A percentile compares a stretch with the other conserved stretches of the same genome.
Conservation (phyloP, 352 stramenopile species). For the Phytophthora sp. region DNA sequence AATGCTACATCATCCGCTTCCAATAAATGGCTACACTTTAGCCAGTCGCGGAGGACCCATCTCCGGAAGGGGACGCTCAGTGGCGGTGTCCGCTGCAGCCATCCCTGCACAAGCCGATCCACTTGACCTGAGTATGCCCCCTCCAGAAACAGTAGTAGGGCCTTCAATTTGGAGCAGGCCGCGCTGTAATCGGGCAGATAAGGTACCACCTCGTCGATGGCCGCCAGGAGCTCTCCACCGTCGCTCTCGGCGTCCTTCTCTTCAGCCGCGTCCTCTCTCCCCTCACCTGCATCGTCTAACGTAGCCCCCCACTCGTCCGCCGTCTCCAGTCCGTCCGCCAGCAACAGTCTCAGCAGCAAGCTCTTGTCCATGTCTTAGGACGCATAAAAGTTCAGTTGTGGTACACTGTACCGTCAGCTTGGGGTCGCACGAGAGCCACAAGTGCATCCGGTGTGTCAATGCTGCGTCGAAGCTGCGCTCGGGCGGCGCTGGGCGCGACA, state of each 20-base stretch:
- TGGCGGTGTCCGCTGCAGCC: conserved; percentile 29
- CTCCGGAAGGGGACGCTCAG: conserved; percentile 27
- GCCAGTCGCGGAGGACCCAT: conserved; percentile 43
- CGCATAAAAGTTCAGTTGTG: too few species aligned
- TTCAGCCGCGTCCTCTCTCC: background rate
- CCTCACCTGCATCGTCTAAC: background rate
- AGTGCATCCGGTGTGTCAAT: conserved; percentile 1
- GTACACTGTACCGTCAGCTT: too few species aligned
- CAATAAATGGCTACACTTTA: conserved; percentile 29
- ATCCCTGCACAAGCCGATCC: conserved; percentile 30
- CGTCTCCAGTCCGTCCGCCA: conserved; percentile 29
- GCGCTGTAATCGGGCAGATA: conserved; percentile 55
- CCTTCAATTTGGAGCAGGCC: conserved; percentile 29
- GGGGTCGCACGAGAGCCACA: too few species aligned
- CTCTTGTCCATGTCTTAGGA: conserved; percentile 6
- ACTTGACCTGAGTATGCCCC: conserved; percentile 29
- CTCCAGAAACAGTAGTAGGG: conserved; percentile 39
- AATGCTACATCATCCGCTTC: conserved; percentile 4
- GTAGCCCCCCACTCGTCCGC: conserved; percentile 21
- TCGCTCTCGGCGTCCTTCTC: background rate
- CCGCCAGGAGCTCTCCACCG: conserved; percentile 21
- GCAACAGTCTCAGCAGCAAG: conserved; percentile 34
- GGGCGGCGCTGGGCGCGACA: conserved; percentile 4
- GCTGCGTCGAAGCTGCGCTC: conserved; percentile 9
- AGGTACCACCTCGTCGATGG: conserved; percentile 46